A percentile compares a stretch with the other conserved stretches of the same genome.
phyloP scores from a whole-genome alignment of 306 rosid genomes.

The Argentina anserina region DNA sequence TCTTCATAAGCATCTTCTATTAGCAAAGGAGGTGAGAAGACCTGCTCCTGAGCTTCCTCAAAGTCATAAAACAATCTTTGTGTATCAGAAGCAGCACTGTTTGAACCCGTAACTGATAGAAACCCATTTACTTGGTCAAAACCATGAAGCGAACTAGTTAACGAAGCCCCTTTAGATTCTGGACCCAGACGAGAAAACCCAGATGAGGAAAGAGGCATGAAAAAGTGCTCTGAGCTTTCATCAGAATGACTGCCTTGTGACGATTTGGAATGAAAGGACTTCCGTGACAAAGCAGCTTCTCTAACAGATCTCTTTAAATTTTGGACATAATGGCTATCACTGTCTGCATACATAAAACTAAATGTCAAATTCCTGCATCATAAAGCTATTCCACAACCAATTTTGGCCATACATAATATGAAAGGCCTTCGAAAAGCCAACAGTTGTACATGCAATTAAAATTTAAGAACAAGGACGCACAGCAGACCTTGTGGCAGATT shows the following conservation, averaged over 20 bases:
- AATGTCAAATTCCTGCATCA: slow-evolving; percentile 26
- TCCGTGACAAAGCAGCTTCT: slow-evolving; percentile 76
- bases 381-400: slow-evolving; percentile 13
- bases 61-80: slow-evolving; percentile 60
- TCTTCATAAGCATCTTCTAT: slow-evolving; percentile 83
- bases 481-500: slow-evolving; percentile 67
- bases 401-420: slow-evolving; percentile 6
- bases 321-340: slow-evolving; percentile 52
- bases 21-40: slow-evolving; percentile 86
- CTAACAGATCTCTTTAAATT: slow-evolving; percentile 88
- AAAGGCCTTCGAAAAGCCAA: slow-evolving; percentile 21
- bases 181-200: slow-evolving; percentile 65
- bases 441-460: slow-evolving; percentile 24
- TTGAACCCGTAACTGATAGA: slow-evolving; percentile 65
- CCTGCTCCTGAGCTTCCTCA: slow-evolving; percentile 80
- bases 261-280: slow-evolving; percentile 48
- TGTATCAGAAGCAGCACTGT: slow-evolving; percentile 53
- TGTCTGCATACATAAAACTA: slow-evolving; percentile 38
- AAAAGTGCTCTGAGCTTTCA: slow-evolving; percentile 84
- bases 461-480: slow-evolving; percentile 16
- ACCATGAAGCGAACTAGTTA: slow-evolving; percentile 65
- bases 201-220: slow-evolving; percentile 69
- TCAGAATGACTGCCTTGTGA: slow-evolving; percentile 70
- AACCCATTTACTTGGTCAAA: slow-evolving; percentile 79
- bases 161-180: slow-evolving; percentile 55